Conservation (phyloP, 345 rosid genomes). For the sweet orange (Citrus sinensis) region DVS_A1.0 CM039163.1:37337501-37338000, state of each 20-base stretch:
- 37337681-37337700: slow-evolving; percentile 19
- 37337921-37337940: slow-evolving; percentile 45
- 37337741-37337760: slow-evolving; percentile 44
- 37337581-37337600: not conserved
- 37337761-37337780: slow-evolving; percentile 41
- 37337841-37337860: slow-evolving; percentile 38
- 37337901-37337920: slow-evolving; percentile 57
- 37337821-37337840: slow-evolving; percentile 53
- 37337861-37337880: slow-evolving; percentile 31
- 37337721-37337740: slow-evolving; percentile 30
- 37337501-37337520: not conserved
- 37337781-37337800: slow-evolving; percentile 63
- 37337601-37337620: not conserved
- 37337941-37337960: slow-evolving; percentile 42
- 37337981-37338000: slow-evolving; percentile 46
- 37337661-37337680: not conserved
- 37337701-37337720: slow-evolving; percentile 39
- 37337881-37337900: slow-evolving; percentile 49
- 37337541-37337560: not conserved
- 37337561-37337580: not conserved
- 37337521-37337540: not conserved
- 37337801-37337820: slow-evolving; percentile 34
- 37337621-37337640: not conserved
- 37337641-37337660: not conserved
- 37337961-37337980: slow-evolving; percentile 52